phyloP scores from a whole-genome alignment of 441 rosid genomes.

The Bocquillonia castaneifolia region DNA sequence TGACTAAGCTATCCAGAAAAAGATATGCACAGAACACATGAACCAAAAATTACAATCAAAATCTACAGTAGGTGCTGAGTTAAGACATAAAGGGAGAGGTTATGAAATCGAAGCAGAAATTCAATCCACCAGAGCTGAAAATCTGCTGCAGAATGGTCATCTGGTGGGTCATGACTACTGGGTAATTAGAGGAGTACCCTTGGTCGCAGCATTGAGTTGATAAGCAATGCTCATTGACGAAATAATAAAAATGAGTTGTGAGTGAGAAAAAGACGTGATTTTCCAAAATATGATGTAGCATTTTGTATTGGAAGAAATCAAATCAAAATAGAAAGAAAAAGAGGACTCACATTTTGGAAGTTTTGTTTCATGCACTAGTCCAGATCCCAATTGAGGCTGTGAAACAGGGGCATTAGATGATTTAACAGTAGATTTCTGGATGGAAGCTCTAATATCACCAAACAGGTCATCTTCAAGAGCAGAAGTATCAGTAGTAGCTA shows the following conservation, averaged over 20 bases:
- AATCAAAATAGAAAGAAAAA: background rate
- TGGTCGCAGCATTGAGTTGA: background rate
- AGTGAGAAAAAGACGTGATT: background rate
- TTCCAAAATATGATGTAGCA: background rate
- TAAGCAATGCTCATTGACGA: background rate
- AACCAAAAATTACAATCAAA: slow-evolving; percentile 1
- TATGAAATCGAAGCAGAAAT: slow-evolving; percentile 7
- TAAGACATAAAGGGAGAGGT: too few relatives aligned
- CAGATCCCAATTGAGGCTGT: slow-evolving; percentile 28
- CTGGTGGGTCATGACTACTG: background rate
- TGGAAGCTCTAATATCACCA: slow-evolving; percentile 75
- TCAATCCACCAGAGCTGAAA: background rate
- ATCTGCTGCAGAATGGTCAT: background rate
- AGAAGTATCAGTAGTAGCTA: slow-evolving; percentile 65
- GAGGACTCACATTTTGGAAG: slow-evolving; percentile 44
- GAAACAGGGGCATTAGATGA: slow-evolving; percentile 31
- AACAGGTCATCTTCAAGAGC: slow-evolving; percentile 55
- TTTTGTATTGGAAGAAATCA: background rate
- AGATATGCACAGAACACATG: background rate
- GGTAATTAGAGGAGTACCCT: background rate
- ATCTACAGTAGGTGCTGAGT: background rate
- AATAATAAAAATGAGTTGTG: background rate
- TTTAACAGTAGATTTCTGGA: slow-evolving; percentile 56
- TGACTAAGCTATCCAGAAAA: slow-evolving; percentile 19
- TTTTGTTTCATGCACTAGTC: slow-evolving; percentile 25